Base-by-base conservation (phyloP, 768 basidiomycete genomes). In the Boletus rubroflammeus region DNA sequence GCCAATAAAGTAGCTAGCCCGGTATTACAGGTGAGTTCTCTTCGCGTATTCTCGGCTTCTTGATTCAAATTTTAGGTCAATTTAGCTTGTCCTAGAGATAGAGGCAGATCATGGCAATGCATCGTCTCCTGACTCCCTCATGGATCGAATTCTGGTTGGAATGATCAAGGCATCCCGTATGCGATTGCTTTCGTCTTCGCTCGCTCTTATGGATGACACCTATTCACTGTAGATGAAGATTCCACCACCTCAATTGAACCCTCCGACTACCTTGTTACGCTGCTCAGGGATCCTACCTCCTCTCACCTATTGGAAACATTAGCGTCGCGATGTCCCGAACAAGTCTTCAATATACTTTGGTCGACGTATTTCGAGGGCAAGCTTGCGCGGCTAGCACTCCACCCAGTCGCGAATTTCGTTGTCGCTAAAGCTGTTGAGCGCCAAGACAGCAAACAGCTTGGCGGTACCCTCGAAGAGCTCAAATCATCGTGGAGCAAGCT, bases 351-450 rank as follows among this genome's bases (percentile, higher is more conserved):
- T 31, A 62, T 76, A 0, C 64, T 97, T 6, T 98, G 96, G 96
- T 63, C 72, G 3, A 78, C 79, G 0, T 95, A 97, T 71, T 87
- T 98, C 66, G 69, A 73, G 41, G 84, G 83, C n/a, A 84, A 85
- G 57, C 74, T 97, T 35, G 71, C 78, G 3, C 81, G 86, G 53
- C 75, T 97, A 28, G 85, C 88, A 17, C 75, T 79, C 19, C 96
- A 99, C 69, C 93, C 95, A 3, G 89, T 95, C 2, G 93, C 91
- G 13, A 99, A 98, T 66, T 99, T 93, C 62, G 94, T 98, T 21
- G 77, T 94, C 5, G 88, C 94, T 0, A 87, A 84, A 67, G 89
- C 86, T 0, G 59, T 95, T 26, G 82, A 82, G 47, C 76, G 90
- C 43, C 67, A 85, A 13, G 74, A 79, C n/a, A 74, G 70, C 17